Evolutionary conservation across 2,329 filamentous ascomycete species (phyloP).

Genomic region (Fusarium zealandicum): DNA sequence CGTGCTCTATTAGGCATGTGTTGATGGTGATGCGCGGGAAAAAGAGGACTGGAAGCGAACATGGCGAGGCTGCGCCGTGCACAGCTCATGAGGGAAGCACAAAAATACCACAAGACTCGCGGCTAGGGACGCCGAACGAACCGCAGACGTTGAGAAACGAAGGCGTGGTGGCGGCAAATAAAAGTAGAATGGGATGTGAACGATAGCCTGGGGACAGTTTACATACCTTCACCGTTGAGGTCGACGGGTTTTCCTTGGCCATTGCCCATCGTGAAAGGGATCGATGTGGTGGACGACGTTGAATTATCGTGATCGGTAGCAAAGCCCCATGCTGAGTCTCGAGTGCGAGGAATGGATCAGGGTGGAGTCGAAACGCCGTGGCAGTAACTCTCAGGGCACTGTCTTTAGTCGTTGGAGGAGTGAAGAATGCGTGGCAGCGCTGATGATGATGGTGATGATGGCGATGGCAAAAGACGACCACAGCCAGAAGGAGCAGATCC

Average conservation of each 20-base stretch:
- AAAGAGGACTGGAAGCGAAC: background rate
- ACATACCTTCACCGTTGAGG: slow-evolving; percentile 87
- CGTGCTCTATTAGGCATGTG: background rate
- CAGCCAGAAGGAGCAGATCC: slow-evolving; percentile 28
- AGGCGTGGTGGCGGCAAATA: slow-evolving; percentile 14
- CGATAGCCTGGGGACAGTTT: slow-evolving; percentile 1
- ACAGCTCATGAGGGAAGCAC: slow-evolving; percentile 35
- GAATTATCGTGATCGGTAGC: slow-evolving; percentile 42
- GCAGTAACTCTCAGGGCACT: slow-evolving; percentile 34
- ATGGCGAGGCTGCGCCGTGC: slow-evolving; percentile 24
- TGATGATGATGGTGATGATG: slow-evolving; percentile 2
- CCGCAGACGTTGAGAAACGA: slow-evolving; percentile 14
- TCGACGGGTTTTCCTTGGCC: slow-evolving; percentile 92
- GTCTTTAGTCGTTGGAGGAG: slow-evolving; percentile 14
- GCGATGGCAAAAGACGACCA: slow-evolving; percentile 15
- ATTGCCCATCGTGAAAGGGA: slow-evolving; percentile 77
- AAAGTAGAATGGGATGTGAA: background rate
- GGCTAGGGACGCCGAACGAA: slow-evolving; percentile 24
- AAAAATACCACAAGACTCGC: slow-evolving; percentile 31
- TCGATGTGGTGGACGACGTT: slow-evolving; percentile 39
- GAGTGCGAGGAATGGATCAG: slow-evolving; percentile 30
- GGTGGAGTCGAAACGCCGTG: slow-evolving; percentile 38
- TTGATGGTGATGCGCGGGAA: background rate
- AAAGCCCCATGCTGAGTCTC: slow-evolving; percentile 43
- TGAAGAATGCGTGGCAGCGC: background rate